Base-by-base conservation (phyloP, 495 filamentous ascomycete genomes). In the Tetracladium marchalianum region DNA sequence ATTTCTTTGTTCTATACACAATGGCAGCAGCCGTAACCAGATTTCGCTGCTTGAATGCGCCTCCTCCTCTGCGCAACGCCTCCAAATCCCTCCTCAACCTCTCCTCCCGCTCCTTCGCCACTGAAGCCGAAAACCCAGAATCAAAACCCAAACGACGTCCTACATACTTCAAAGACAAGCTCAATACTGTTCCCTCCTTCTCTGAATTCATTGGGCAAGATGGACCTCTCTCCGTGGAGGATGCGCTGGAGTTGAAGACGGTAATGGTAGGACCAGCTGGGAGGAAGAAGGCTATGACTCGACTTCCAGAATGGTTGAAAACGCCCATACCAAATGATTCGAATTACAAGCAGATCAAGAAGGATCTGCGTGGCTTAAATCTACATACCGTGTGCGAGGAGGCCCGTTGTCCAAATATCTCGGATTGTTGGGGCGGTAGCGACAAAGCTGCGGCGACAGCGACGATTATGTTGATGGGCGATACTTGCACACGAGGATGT, bases 391-490 rank as follows among this genome's bases (percentile, higher is more conserved):
- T 98, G 11, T 98, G 92, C 63, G 92, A 98, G 67, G 93, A 98
- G 67, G 92, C 92, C 12, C 77, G 89, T 27, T 98, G 92, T 62
- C 92, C 92, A 35, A 98, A 98, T 62, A 97, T 98, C 42, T 87
- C 82, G 51, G 88, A 95, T 62, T 98, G 92, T 72, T 98, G 92
- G 92, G 92, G 92, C 46, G 92, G 92, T 31, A 74, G 67, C 55
- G 78, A 84, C 63, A 95, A 95, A 67, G 76, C 80, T 40, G 81
- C 87, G 17, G 93, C 93, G 1, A 98, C 92, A 19, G 92, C 93
- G 0, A 98, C 92, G 8, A 97, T 98, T 67, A 97, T 98, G 93
- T 71, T 97, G 6, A 96, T 97, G 90, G 92, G 92, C 51, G 92
- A 98, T 59, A 96, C 92, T 6, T 98, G 92, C 66, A 98, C 92